Evolutionary conservation across 2,329 filamentous ascomycete species (phyloP).

Genomic region (Helotiales sp.): DNA sequence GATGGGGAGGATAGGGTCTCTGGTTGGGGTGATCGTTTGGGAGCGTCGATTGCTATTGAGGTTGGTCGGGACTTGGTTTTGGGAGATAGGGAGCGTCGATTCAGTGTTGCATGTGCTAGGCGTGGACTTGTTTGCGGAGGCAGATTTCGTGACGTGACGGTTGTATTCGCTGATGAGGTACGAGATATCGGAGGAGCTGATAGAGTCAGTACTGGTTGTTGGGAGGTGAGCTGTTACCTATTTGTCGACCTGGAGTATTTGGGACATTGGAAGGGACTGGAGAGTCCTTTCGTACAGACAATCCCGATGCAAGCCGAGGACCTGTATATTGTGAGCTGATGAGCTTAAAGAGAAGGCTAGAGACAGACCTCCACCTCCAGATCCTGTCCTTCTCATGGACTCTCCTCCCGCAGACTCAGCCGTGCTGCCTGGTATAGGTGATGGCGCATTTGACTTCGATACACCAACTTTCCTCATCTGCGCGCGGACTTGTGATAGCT

Average conservation of each 20-base stretch:
- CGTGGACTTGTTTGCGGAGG: slow-evolving; percentile 28
- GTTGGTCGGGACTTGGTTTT: slow-evolving; percentile 23
- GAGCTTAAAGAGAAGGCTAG: neutral
- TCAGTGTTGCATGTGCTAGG: slow-evolving; percentile 26
- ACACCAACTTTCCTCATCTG: slow-evolving; percentile 79
- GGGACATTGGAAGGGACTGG: slow-evolving; percentile 26
- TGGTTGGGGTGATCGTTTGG: slow-evolving; percentile 17
- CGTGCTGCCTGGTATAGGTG: slow-evolving; percentile 55
- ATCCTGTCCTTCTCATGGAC: slow-evolving; percentile 52
- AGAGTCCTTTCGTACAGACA: slow-evolving; percentile 33
- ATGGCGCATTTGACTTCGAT: slow-evolving; percentile 56
- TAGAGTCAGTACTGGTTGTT: slow-evolving; percentile 11
- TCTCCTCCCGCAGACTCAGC: slow-evolving; percentile 41
- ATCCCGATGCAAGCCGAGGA: slow-evolving; percentile 29
- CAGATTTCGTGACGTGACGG: slow-evolving; percentile 29
- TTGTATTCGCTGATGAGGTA: slow-evolving; percentile 34
- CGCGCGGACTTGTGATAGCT: slow-evolving; percentile 84
- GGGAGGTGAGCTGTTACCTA: slow-evolving; percentile 19
- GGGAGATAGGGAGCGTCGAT: slow-evolving; percentile 30
- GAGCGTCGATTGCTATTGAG: slow-evolving; percentile 16
- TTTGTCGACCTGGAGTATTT: slow-evolving; percentile 21
- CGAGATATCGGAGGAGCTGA: slow-evolving; percentile 34
- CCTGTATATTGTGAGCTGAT: slow-evolving; percentile 24
- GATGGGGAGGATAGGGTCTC: slow-evolving; percentile 23
- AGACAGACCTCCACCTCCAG: slow-evolving; percentile 41